Conservation (phyloP, 148 eudicot species). For the Rhododendron vialii region DNA sequence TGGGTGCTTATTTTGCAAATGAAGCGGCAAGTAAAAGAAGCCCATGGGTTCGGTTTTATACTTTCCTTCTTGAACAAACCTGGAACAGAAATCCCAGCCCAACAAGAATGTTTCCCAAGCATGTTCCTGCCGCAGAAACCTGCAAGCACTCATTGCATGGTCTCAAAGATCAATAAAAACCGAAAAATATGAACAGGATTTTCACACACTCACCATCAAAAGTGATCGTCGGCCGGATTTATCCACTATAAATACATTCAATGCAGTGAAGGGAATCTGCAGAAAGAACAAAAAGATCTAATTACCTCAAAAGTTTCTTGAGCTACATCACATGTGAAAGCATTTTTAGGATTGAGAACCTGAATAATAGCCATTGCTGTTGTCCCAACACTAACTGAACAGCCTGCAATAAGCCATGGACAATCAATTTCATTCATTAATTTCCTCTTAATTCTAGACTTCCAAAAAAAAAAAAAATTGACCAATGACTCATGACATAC, state of each 20-base stretch:
- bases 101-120: constrained; percentile 19
- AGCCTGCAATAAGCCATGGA: constrained; percentile 33
- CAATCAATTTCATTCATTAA: background rate
- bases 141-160: background rate
- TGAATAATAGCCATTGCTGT: constrained; percentile 54
- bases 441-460: background rate
- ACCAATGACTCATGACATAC: constrained; percentile 20
- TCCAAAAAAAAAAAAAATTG: too few relatives aligned
- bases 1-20: background rate
- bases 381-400: constrained; percentile 40
- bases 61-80: constrained; percentile 10
- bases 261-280: constrained; percentile 36
- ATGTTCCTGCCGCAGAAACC: constrained; percentile 17
- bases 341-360: constrained; percentile 23
- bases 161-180: background rate
- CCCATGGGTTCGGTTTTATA: background rate
- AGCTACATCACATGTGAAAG: background rate
- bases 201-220: constrained; percentile 39
- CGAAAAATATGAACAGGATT: background rate
- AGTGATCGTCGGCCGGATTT: constrained; percentile 46
- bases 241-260: constrained; percentile 45
- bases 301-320: background rate
- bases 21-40: background rate
- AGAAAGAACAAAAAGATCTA: background rate
- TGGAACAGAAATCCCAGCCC: constrained; percentile 21